Evolutionary conservation across 257 asterid genomes (phyloP), one percentile per base, ranked within the genome.

Genomic region (Nicotiana noctiflora): DNA sequence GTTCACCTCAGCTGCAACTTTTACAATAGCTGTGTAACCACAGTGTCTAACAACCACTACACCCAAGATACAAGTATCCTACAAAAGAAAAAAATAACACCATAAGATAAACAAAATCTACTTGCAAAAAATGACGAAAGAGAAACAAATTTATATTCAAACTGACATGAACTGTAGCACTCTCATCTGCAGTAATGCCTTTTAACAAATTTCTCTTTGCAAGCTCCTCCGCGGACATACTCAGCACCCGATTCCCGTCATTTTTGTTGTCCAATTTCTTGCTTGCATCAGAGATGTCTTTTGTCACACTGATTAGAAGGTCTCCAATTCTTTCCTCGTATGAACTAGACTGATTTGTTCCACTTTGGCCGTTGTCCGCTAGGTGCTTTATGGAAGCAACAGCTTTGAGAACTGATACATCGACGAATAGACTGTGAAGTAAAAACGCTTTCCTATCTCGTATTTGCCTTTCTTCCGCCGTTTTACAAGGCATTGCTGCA

Each of bases 361-460:
- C 84, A 79, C 83, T 84, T 70, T 81, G 83, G 64, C 83, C 72
- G 34, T 91, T 88, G 52, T 82, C 88, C 79, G 89, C 84, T 78
- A 88, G 93, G 80, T 86, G 85, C 81, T 86, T 89, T 84, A 96
- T 94, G 87, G 97, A 86, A 59, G 98, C 89, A 86, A 93, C 95
- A 37, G 97, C 99, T 88, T 90, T 92, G 85, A 91, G 85, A 83
- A 86, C 87, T 78, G 99, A 84, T 70, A 96, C 95, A 79, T 94
- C 99, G 70, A 96, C 86, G 81, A 96, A 96, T 75, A 94, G 94
- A 88, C 88, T 96, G 82, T 96, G 99, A 83, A 96, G 91, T 89
- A 96, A 85, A 91, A 96, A 96, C 1, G 98, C 99, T 88, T 96
- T 96, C 72, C 99, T 91, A 86, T 96, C 99, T 68, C 99, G 89